phyloP scores from a whole-genome alignment of 345 rosid species.

The Euphorbia lathyris region DNA sequence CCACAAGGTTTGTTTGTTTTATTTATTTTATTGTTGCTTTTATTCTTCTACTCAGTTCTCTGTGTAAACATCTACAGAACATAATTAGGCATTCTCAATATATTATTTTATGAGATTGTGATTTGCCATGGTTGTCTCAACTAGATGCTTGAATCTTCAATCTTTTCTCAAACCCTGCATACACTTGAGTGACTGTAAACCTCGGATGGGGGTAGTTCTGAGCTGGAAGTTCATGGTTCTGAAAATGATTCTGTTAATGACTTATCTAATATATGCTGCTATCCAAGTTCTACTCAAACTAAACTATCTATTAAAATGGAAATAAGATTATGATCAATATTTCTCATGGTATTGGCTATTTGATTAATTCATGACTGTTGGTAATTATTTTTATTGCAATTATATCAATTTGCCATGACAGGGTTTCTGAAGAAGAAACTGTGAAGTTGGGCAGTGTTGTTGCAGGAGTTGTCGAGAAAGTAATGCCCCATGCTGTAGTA shows the following conservation, averaged over 20 bases:
- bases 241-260: background rate
- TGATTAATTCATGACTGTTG: no score
- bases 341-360: background rate
- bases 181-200: background rate
- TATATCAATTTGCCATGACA: conserved; percentile 17
- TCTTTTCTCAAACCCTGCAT: background rate
- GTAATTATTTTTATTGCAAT: background rate
- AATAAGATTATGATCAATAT: background rate
- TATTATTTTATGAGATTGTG: background rate
- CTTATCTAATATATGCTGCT: background rate
- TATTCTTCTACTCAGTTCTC: background rate
- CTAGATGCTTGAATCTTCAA: background rate
- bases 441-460: conserved; percentile 80
- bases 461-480: conserved; percentile 71
- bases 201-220: background rate
- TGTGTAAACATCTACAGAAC: background rate
- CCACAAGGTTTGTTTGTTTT: conserved; percentile 54
- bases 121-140: background rate
- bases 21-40: background rate
- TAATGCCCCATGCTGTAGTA: conserved; percentile 54
- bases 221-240: background rate
- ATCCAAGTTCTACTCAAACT: background rate
- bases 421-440: conserved; percentile 69
- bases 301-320: background rate
- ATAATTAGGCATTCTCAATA: background rate